Evolutionary conservation across 192 early-diverging fungal species (phyloP), one percentile per base, ranked within the genome.

Genomic region (Haplosporangium gracile): DNA sequence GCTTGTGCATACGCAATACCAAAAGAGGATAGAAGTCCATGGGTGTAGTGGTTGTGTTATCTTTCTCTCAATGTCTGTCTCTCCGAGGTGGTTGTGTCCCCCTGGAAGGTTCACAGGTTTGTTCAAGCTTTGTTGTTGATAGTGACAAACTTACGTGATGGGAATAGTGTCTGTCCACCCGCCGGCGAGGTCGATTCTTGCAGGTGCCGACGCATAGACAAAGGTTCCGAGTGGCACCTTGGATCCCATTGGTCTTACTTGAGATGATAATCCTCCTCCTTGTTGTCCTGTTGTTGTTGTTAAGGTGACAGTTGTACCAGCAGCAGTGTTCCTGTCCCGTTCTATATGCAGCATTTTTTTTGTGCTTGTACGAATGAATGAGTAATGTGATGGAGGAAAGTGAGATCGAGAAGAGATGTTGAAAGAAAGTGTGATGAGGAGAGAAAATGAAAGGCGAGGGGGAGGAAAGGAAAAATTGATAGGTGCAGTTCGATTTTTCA

Each of bases 131-230:
- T 2, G 26, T 65, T 15, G 8, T 6, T 60, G 20, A 55, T n/a
- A 55, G 15, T 9, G 29, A 36, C 0, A 6, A 24, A 65, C 40
- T 74, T 81, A 87, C 85, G 85, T 87, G 75, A 87, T 87, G 20
- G 85, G 85, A 4, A 60, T 73, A 20, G 85, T 87, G 34, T 87
- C 85, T 4, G 85, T 87, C 85, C 85, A 87, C 0, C 85, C 85
- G 10, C 81, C 81, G 0, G 75, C 75, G 32, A 82, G 81, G 57
- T 82, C 81, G 38, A 82, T 82, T 53, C 81, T 77, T 39, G 81
- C 75, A 2, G 81, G 81, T 0, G 81, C 76, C 6, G 81, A 82
- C 5, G 81, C 81, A 77, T 77, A 68, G 70, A 82, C 81, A 77
- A 68, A 82, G 2, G 81, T 82, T 3, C 81, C 81, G 26, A 43